These are phyloP conservation scores for Hyphopichia burtonii DNA, from an alignment of 1,139 yeast genomes.

Conservation along the genomic window DNA sequence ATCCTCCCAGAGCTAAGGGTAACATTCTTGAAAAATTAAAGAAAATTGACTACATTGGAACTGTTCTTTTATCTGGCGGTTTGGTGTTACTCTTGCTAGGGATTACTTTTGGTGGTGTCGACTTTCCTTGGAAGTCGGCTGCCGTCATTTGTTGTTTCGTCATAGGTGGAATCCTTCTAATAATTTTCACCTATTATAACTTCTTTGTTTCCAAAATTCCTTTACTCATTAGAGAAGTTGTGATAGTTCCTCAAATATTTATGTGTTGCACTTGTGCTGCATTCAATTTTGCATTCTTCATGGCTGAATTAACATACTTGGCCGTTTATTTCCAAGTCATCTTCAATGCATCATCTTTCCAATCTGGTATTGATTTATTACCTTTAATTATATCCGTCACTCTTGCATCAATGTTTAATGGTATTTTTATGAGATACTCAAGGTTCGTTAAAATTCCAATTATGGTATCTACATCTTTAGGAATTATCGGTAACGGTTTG, in stretches of 20 bases:
- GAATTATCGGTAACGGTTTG: constrained; percentile 55
- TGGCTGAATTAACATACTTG: constrained; percentile 43
- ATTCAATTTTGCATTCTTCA: constrained; percentile 44
- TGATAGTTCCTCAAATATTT: constrained; percentile 33
- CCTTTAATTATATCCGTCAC: constrained; percentile 56
- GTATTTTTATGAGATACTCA: constrained; percentile 45
- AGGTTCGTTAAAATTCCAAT: constrained; percentile 50
- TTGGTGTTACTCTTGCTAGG: constrained; percentile 32
- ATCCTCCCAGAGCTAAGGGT: constrained; percentile 53
- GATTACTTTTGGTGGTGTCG: constrained; percentile 35
- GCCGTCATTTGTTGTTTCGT: constrained; percentile 54
- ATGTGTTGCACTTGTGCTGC: constrained; percentile 38
- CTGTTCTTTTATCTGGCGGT: constrained; percentile 27
- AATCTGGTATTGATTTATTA: constrained; percentile 57
- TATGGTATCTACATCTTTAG: constrained; percentile 40
- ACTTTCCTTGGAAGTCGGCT: constrained; percentile 46
- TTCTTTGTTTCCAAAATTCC: constrained; percentile 46
- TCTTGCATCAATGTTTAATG: constrained; percentile 44
- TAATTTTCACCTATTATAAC: constrained; percentile 48
- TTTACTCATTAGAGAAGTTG: constrained; percentile 43
- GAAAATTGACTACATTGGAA: constrained; percentile 35
- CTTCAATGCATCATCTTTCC: constrained; percentile 46
- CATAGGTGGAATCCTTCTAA: constrained; percentile 48
- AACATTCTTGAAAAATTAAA: constrained; percentile 37
- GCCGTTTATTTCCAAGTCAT: constrained; percentile 60